Evolutionary conservation across 192 early-diverging fungal species (phyloP).

Genomic region (Funneliformis mosseae): DNA sequence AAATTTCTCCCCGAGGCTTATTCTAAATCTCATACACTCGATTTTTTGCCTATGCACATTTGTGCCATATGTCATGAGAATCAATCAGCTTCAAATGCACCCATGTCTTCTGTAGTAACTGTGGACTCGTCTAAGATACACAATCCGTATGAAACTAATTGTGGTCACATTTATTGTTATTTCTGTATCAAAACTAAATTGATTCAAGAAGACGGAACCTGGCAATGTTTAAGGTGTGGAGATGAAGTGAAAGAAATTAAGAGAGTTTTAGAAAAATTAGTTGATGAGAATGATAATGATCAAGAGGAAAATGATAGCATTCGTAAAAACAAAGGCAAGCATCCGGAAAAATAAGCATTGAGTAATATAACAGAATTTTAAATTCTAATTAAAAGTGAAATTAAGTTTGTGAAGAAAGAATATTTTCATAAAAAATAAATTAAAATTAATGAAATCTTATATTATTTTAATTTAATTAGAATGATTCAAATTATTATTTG

Average conservation of each 20-base stretch:
- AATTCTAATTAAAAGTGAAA: too few species aligned
- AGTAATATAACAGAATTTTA: too few species aligned
- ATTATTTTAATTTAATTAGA: too few species aligned
- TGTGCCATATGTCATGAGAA: slow-evolving; percentile 81
- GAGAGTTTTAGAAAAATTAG: slow-evolving; percentile 47
- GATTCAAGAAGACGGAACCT: slow-evolving; percentile 70
- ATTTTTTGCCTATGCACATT: slow-evolving; percentile 62
- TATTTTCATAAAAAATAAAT: too few species aligned
- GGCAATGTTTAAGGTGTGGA: slow-evolving; percentile 80
- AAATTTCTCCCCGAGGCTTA: slow-evolving; percentile 53
- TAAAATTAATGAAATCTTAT: too few species aligned
- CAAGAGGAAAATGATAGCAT: slow-evolving; percentile 6
- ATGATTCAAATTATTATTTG: too few species aligned
- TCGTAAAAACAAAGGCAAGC: not conserved
- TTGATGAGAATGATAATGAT: too few species aligned
- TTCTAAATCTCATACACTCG: slow-evolving; percentile 44
- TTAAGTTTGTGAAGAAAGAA: too few species aligned
- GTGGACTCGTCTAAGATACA: slow-evolving; percentile 46
- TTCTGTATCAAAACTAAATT: slow-evolving; percentile 83
- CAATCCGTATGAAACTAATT: slow-evolving; percentile 79
- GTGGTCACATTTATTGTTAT: slow-evolving; percentile 89
- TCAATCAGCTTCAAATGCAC: slow-evolving; percentile 33
- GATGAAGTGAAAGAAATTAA: slow-evolving; percentile 57
- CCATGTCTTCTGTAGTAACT: slow-evolving; percentile 37
- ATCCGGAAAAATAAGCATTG: not conserved